Evolutionary conservation across 495 filamentous ascomycete species (phyloP), one percentile per base, ranked within the genome.

Genomic region (Xylaria acuta): DNA sequence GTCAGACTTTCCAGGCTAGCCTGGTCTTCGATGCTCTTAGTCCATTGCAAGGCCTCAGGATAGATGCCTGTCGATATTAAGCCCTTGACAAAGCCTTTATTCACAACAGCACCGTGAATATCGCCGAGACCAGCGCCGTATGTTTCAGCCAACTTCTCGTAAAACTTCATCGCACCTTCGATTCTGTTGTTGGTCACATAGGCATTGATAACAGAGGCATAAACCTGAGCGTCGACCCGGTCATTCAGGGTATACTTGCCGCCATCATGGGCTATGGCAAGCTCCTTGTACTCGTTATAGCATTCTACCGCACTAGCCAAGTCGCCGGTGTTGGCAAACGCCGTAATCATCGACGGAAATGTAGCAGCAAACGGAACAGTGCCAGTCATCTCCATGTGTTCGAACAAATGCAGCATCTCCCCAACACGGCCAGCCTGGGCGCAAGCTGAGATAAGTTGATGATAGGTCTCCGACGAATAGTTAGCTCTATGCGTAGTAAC

Each of bases 301-400:
- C 93, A 94, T 76, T 98, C 96, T 14, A 97, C 91, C n/a, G 94
- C 97, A 73, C 92, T 95, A 76, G 86, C 84, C 47, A 98, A 85
- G 76, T 99, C 94, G 20, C 94, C 91, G 6, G 86, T 86, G 38
- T 87, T 87, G 56, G 92, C 94, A 77, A 97, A 98, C 0, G 94
- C 94, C 49, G 92, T 89, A 76, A 99, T 98, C 93, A 99, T 97
- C 18, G 90, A 87, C 2, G 93, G 90, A 81, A 97, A 97, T 43
- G 94, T 94, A 51, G 91, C 89, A 25, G 93, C 90, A 72, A 89
- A 89, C 0, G 95, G 92, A 18, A 86, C 86, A 30, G 94, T 87
- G 67, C 89, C 90, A 67, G 87, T 88, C 54, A 85, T 80, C 79
- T 97, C 94, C 93, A 98, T 95, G 78, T 98, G 94, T 66, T 90